Percentiles rank a stretch among this genome's conserved stretches.
Evolutionary conservation across 2,329 filamentous ascomycete species (phyloP).

Genomic region (Berkeleyomyces basicola): DNA sequence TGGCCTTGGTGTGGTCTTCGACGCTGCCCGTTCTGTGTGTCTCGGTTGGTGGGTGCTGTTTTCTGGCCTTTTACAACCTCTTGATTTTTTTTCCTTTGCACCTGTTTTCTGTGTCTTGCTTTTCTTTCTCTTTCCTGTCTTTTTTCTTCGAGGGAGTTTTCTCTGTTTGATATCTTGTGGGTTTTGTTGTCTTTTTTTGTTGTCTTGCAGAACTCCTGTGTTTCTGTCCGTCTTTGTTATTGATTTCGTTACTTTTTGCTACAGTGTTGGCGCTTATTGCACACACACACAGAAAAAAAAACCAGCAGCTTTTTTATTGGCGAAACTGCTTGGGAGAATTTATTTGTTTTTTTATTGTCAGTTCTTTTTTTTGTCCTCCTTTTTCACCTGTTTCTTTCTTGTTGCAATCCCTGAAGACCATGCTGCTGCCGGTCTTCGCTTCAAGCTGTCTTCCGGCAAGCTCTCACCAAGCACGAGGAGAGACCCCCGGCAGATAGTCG

Average conservation of each 20-base stretch:
- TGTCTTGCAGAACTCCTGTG: not conserved
- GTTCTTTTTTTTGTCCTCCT: not conserved
- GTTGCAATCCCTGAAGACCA: not conserved
- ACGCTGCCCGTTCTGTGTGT: not conserved
- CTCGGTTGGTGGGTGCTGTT: not conserved
- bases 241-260: slow-evolving; percentile 1
- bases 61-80: not conserved
- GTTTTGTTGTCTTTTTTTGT: slow-evolving; percentile 1
- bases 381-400: not conserved
- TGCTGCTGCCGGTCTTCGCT: not conserved
- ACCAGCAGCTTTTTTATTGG: not conserved
- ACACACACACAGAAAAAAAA: not conserved
- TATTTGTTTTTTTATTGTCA: slow-evolving; percentile 1
- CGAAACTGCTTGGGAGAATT: not conserved
- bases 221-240: not conserved
- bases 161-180: slow-evolving; percentile 15
- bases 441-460: not conserved
- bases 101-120: slow-evolving; percentile 7
- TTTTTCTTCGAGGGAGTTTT: slow-evolving; percentile 13
- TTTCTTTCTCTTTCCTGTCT: slow-evolving; percentile 16
- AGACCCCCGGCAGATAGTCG: not conserved
- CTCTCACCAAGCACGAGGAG: not conserved
- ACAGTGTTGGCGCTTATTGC: not conserved
- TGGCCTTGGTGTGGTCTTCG: not conserved
- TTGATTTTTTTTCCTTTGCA: slow-evolving; percentile 9